phyloP scores from a whole-genome alignment of 176 grass and related monocot species.

The Puccinellia tenuiflora region DNA sequence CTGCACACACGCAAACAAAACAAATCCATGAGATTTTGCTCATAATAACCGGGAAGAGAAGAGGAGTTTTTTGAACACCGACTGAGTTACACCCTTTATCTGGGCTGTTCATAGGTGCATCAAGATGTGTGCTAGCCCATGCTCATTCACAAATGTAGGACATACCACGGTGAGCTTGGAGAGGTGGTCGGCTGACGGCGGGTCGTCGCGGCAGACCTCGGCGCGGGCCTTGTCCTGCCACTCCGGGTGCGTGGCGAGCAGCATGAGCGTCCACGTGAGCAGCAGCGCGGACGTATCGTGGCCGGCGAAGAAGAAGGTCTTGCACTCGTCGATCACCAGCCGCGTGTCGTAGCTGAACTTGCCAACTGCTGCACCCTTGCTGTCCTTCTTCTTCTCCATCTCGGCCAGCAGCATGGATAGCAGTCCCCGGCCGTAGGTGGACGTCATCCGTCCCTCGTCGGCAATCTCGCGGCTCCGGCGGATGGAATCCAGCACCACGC shows the following conservation, averaged over 20 bases:
- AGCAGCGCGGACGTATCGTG: conserved; percentile 89
- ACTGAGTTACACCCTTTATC: too few species aligned
- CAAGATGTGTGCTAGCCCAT: too few species aligned
- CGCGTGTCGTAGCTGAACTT: conserved; percentile 57
- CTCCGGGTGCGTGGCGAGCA: conserved; percentile 66
- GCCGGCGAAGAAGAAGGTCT: conserved; percentile 96
- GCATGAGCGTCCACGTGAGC: conserved; percentile 89
- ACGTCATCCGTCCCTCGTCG: conserved; percentile 58
- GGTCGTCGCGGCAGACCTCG: conserved; percentile 66
- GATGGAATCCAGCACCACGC: conserved; percentile 56
- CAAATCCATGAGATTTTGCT: background rate
- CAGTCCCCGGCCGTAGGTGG: conserved; percentile 50
- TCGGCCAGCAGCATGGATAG: conserved; percentile 59
- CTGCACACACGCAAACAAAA: conserved; percentile 14
- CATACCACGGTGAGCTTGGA: conserved; percentile 77
- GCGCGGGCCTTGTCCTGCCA: conserved; percentile 77
- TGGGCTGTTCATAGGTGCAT: too few species aligned
- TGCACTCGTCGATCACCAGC: conserved; percentile 93
- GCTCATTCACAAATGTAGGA: too few species aligned
- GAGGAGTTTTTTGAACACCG: too few species aligned
- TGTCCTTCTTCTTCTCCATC: conserved; percentile 45
- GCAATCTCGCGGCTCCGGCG: conserved; percentile 54
- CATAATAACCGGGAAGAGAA: too few species aligned
- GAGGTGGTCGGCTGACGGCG: conserved; percentile 60
- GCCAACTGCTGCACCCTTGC: background rate